Evolutionary conservation across 73 alveolate species (phyloP), one percentile per base, ranked within the genome.

Genomic region (Paramecium primaurelia): DNA sequence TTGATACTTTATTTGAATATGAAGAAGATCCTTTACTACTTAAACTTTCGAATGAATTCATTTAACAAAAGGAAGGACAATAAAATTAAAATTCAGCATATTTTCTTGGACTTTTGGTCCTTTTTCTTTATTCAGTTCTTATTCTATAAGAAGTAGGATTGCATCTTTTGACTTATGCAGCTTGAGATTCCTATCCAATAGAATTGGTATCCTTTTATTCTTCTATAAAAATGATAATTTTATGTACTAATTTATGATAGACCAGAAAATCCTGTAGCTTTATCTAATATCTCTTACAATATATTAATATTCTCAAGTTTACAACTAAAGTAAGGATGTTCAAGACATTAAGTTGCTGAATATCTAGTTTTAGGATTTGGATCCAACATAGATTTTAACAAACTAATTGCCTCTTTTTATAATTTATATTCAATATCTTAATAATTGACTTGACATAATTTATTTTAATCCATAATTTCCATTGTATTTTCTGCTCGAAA

Each of bases 221-320:
- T 34, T 64, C 84, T 64, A 64, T 28, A 12, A 64, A 40, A 32
- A 30, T 30, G 7, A 22, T 32, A 12, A 18, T n/a, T 7, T 2
- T 18, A 18, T 54, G 20, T 54, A 54, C 69, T n/a, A 18, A 54
- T 54, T 54, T 54, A 54, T 18, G 69, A 54, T 4, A 54, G 22
- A 1, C 84, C 84, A 14, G 84, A 64, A 26, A 64, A 64, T 28
- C 84, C 84, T 11, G 91, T 80, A 22, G 91, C 91, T 80, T 42
- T 80, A 42, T 80, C 91, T 3, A 32, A 49, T 18, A 80, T 32
- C 26, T 80, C 91, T 80, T 40, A 25, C 25, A 80, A 49, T 6
- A 80, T 25, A 49, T 80, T 80, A 36, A 80, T 49, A 26, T 64
- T 64, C 30, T 64, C 84, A 44, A 54, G 69, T 80, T 80, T 80